These are phyloP conservation scores for Penicillium sp. DNA, from an alignment of 2,329 filamentous ascomycete genomes.

Conservation along the genomic window DNA sequence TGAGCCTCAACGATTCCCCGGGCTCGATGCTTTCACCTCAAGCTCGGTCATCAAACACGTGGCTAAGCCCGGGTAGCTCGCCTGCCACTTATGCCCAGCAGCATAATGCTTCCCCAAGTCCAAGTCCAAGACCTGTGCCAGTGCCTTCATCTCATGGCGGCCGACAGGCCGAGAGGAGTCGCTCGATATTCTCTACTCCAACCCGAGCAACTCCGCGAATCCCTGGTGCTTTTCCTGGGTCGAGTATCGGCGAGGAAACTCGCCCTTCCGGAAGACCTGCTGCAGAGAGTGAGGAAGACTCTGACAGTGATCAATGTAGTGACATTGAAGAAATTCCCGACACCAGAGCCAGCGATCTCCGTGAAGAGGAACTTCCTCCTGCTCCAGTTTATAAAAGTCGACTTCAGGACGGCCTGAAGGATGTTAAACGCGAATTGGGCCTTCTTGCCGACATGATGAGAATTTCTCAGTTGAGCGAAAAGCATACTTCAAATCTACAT, in stretches of 20 bases:
- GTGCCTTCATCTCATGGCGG: background rate
- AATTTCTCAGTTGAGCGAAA: background rate
- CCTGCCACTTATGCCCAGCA: constrained; percentile 8
- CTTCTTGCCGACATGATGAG: background rate
- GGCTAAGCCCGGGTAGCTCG: too few species aligned
- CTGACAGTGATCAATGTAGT: too few species aligned
- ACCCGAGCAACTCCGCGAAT: background rate
- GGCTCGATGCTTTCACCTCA: too few species aligned
- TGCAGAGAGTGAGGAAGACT: too few species aligned
- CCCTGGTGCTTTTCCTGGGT: too few species aligned
- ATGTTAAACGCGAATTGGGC: constrained; percentile 6
- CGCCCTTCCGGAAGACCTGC: too few species aligned
- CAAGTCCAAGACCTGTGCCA: constrained; percentile 4
- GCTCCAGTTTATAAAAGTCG: constrained; percentile 8
- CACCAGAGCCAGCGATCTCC: too few species aligned
- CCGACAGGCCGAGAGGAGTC: background rate
- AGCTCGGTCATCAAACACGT: too few species aligned
- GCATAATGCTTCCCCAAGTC: constrained; percentile 16
- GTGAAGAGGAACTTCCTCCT: background rate
- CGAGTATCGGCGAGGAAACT: too few species aligned
- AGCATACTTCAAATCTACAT: background rate
- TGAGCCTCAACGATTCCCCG: too few species aligned
- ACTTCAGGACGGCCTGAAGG: constrained; percentile 2
- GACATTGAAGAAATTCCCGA: background rate
- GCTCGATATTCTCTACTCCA: background rate